Conservation (phyloP, 306 rosid species). For the Pterocarpus santalinus region DNA sequence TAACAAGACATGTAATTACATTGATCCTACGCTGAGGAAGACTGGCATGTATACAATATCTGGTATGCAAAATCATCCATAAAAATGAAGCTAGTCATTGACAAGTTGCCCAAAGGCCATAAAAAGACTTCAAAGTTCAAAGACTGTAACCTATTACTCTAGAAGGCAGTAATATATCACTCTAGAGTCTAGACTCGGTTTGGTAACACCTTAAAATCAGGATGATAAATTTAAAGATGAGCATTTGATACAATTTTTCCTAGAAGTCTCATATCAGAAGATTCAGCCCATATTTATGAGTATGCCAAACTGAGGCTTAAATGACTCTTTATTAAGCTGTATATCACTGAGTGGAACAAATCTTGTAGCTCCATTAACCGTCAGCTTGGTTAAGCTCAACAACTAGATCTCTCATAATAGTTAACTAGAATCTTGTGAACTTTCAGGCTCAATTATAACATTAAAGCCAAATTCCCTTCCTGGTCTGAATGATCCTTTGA, state of each 20-base stretch:
- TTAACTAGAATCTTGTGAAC: conserved; percentile 41
- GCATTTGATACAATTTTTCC: conserved; percentile 21
- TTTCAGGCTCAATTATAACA: conserved; percentile 70
- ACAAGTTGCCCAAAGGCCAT: no score
- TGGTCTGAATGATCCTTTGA: conserved; percentile 62
- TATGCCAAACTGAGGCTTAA: conserved; percentile 16
- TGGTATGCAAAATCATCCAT: background rate
- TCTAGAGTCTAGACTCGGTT: background rate
- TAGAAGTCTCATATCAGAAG: background rate
- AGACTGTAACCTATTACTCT: background rate
- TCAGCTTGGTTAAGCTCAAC: conserved; percentile 32
- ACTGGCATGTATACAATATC: background rate
- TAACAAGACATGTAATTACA: conserved; percentile 9
- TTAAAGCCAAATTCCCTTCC: conserved; percentile 78
- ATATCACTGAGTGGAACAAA: conserved; percentile 16
- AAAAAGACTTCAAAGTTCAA: no score
- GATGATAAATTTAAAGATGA: conserved; percentile 35
- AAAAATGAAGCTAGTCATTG: no score
- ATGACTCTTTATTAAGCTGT: conserved; percentile 27
- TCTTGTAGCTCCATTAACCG: background rate
- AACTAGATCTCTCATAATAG: conserved; percentile 30
- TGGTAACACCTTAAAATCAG: conserved; percentile 4
- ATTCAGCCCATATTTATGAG: conserved; percentile 3
- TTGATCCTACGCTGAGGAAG: background rate
- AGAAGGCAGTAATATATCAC: conserved; percentile 4